Evolutionary conservation across 371 early-diverging fungal species (phyloP), one percentile per base, ranked within the genome.

Genomic region (Saksenaea oblongispora): DNA sequence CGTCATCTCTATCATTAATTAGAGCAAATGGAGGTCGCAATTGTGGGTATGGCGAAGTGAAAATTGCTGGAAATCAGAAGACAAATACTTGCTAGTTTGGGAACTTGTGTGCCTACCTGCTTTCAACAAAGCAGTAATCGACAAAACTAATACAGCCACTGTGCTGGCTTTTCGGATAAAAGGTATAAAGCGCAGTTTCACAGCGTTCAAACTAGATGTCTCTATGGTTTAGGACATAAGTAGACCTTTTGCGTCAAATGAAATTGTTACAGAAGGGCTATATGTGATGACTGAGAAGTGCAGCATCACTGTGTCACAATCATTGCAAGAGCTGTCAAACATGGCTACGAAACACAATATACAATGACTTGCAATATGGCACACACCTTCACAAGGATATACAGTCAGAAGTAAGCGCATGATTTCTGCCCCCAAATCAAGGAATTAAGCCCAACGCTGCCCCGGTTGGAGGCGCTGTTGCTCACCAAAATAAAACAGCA

Each of bases 41-140:
- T 37, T 37, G 15, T 15, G 4, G 37, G 15, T 37, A 44, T 18
- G 44, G 44, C 44, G 44, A 44, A 18, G 44, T 44, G 44, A 44
- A 44, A 44, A 44, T 44, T 44, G 17, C 22, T 44, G 22, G 44
- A 44, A 8, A 44, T 44, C 22, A 18, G 22, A 44, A 44, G 44
- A 44, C 22, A 44, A 44, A 18, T 59, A 65, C 53, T 64, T 66
- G 69, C 63, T 69, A 39, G 66, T 64, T 44, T 72, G 63, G 66
- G 70, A 69, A 27, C 64, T 70, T 18, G 60, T 74, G 34, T 59
- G 65, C 15, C 66, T 74, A 5, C 66, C 69, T 8, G 17, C 55
- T 18, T 64, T 70, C 42, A 59, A 62, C 53, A 66, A 65, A 55
- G 44, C 44, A 44, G 18, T 18, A 22, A 44, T 44, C 22, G 58